Evolutionary conservation across 805 yeast species (phyloP), one percentile per base, ranked within the genome.

Genomic region (Candida pseudofarinosa): DNA sequence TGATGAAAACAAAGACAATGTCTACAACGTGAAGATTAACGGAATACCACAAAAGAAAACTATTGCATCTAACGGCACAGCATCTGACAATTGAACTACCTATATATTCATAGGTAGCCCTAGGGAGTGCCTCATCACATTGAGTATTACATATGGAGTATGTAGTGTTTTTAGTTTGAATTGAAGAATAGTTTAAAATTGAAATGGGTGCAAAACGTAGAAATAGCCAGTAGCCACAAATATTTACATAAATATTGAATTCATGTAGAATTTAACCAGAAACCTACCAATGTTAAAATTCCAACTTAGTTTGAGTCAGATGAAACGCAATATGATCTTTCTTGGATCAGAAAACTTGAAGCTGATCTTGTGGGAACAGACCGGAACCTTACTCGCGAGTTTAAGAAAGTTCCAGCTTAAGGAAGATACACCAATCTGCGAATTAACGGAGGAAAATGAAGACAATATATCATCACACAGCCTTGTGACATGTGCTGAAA

Each of bases 1-100:
- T 13, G 53, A 47, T 35, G 10, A 23, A 23, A 10, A 23, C 10
- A 32, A 19, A 5, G 40, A 35, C 2, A 37, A 39, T 16, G 38
- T 33, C 10, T 19, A 26, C 38, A 36, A 32, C 7, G 34, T 32
- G 14, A 13, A 15, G 13, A 32, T 32, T 32, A 15, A 32, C 7
- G 17, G 28, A 6, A 23, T 23, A 23, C 28, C 28, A 23, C 28
- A 23, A 23, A 23, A 23, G 28, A 23, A 23, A 10, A 10, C 28
- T 23, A 23, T 23, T 23, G 28, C 10, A 7, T 23, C 28, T 6
- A 23, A 23, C 10, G 28, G 28, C 10, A 10, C 28, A 7, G 6
- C 28, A 6, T 23, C 28, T 10, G 10, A 23, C 10, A 10, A 10
- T 7, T 6, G 10, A 23, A 7, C 28, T 23, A 10, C 28, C 10